A percentile compares a stretch with the other conserved stretches of the same genome.
These are phyloP conservation scores for Pseudozyma hubeiensis DNA, from an alignment of 1,284 basidiomycete species.

Conservation along the genomic window DNA sequence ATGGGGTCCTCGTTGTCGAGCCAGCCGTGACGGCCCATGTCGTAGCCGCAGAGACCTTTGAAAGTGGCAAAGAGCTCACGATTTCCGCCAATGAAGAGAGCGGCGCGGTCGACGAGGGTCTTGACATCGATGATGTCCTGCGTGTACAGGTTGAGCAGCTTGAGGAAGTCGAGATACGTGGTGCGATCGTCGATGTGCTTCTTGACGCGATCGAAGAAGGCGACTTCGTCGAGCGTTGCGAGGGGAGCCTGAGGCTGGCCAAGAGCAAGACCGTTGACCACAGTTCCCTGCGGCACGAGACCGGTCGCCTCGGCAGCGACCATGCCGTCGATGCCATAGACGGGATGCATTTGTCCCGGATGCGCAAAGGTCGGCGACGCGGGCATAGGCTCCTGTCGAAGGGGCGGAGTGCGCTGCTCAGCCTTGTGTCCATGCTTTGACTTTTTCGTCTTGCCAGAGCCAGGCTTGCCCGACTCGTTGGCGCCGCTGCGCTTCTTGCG, in stretches of 20 bases:
- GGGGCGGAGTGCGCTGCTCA: slow-evolving; percentile 49
- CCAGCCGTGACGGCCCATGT: slow-evolving; percentile 75
- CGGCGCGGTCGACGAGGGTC: slow-evolving; percentile 87
- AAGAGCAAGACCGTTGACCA: slow-evolving; percentile 48
- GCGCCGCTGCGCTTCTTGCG: slow-evolving; percentile 58
- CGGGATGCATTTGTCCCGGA: slow-evolving; percentile 48
- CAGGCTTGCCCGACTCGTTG: slow-evolving; percentile 42
- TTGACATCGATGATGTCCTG: slow-evolving; percentile 89
- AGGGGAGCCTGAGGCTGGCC: slow-evolving; percentile 69
- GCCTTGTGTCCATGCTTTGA: slow-evolving; percentile 61
- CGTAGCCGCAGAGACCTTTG: slow-evolving; percentile 85
- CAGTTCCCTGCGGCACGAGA: slow-evolving; percentile 47
- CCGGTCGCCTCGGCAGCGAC: slow-evolving; percentile 53
- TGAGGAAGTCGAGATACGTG: slow-evolving; percentile 95
- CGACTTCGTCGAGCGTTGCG: slow-evolving; percentile 82
- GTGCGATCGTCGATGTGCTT: slow-evolving; percentile 84
- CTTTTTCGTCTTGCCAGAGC: slow-evolving; percentile 59
- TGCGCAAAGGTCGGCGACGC: slow-evolving; percentile 44
- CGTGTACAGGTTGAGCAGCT: slow-evolving; percentile 92
- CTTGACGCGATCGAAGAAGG: slow-evolving; percentile 94
- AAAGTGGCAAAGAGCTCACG: slow-evolving; percentile 86
- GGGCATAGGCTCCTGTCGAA: slow-evolving; percentile 43
- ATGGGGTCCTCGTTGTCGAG: slow-evolving; percentile 71
- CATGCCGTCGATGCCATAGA: slow-evolving; percentile 60
- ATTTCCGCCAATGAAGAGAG: slow-evolving; percentile 80